Evolutionary conservation across 2,329 filamentous ascomycete species (phyloP), one percentile per base, ranked within the genome.

Genomic region (Cyphellophora attinorum): DNA sequence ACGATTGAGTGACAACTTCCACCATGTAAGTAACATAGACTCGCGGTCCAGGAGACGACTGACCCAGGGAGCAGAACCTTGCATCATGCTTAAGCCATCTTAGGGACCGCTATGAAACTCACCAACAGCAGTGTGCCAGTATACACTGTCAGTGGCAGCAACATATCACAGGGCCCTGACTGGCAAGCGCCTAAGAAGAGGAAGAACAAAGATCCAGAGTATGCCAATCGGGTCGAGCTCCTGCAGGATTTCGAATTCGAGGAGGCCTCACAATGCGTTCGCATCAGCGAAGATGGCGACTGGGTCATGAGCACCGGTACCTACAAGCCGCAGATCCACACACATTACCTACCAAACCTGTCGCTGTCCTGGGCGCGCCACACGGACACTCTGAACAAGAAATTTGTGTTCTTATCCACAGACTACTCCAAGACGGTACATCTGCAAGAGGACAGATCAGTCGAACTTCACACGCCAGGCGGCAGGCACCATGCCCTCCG

Each of bases 221-320:
- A 89, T 61, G 81, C 88, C 44, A 94, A 86, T 58, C 81, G 91
- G 46, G 80, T 98, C 49, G 91, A 98, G 60, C 70, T 98, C 38
- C 72, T 98, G 23, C 91, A 98, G 53, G 91, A 98, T 55, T 98
- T 98, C 58, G 88, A 93, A 54, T 96, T 98, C 52, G 88, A 95
- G 52, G 88, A 94, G 61, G 89, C 93, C 27, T 94, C 86, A 55
- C 76, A 80, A 48, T 95, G 89, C 55, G 76, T 98, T 44, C 76
- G 85, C 32, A 76, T 91, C 44, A 94, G 85, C 50, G 88, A 94
- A 39, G 91, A 98, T 73, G 89, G 89, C 31, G 81, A 96, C 55
- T 98, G 91, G 88, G 77, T 91, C 27, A 91, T 95, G 84, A 93
- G 84, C 52, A 93, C 88, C 34, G 86, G 74, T 46, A 79, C 74